Conservation (phyloP, 1,284 basidiomycete genomes). For the Rhodotorula mucilaginosa region DNA sequence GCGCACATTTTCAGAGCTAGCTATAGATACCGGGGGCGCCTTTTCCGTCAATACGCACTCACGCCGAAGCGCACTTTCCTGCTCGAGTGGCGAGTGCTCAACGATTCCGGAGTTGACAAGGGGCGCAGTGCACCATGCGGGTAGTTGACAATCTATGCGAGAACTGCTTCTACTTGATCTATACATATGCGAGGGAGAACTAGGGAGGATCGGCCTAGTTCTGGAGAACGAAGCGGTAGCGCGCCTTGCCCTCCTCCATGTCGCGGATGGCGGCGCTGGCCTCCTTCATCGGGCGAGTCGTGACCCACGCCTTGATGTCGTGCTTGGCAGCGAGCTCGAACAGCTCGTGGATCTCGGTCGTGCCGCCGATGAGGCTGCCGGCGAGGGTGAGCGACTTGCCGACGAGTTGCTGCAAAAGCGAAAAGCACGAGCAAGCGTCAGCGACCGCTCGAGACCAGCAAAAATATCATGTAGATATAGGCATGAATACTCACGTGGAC, state of each 20-base stretch:
- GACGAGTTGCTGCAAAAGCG: constrained; percentile 18
- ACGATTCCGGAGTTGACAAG: too few species aligned
- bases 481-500: not conserved
- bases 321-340: constrained; percentile 48
- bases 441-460: not conserved
- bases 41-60: too few species aligned
- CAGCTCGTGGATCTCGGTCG: constrained; percentile 50
- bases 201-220: constrained; percentile 41
- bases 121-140: too few species aligned
- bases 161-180: not conserved
- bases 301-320: constrained; percentile 49
- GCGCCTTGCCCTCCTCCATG: constrained; percentile 51
- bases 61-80: too few species aligned
- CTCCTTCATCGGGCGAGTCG: constrained; percentile 53
- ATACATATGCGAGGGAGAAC: not conserved
- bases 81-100: too few species aligned
- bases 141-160: not conserved
- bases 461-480: not conserved
- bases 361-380: constrained; percentile 49
- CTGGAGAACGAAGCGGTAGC: constrained; percentile 54
- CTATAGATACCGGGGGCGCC: too few species aligned
- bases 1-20: too few species aligned
- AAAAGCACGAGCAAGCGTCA: not conserved
- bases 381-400: constrained; percentile 36
- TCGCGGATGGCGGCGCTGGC: constrained; percentile 53